Evolutionary conservation across 805 yeast species (phyloP), one percentile per base, ranked within the genome.

Genomic region (Candida chauliodis): DNA sequence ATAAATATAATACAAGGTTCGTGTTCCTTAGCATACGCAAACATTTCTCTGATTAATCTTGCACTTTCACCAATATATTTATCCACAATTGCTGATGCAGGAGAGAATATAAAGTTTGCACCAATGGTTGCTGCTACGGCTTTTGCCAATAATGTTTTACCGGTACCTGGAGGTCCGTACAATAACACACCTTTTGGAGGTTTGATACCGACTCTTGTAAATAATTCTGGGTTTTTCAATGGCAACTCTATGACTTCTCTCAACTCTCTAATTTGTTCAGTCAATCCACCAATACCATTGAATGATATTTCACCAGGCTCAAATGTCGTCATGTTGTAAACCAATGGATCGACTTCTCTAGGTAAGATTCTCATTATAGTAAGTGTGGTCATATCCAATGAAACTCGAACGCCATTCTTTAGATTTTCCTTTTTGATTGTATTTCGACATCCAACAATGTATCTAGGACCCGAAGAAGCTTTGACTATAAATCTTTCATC

Each of bases 91-190:
- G 96, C 98, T 9, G 96, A 85, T 1, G 98, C 97, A 9, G 98
- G 98, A n/a, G 95, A 85, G 55, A 93, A 93, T 46, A 91, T 91
- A 69, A 91, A 91, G 65, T 91, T 91, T 25, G 97, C 97, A 40
- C 98, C 98, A 55, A 93, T 88, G 4, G 98, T 93, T 30, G 98
- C 98, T 4, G 99, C 98, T 31, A 90, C 97, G 0, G 98, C 98
- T 56, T 93, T 90, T 13, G 99, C 99, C 55, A 91, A 74, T 43
- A 91, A 70, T 0, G 99, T 91, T 61, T 91, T 91, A 57, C 99
- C 98, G 0, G 99, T 93, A 54, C 99, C 99, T 17, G 99, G 99
- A 5, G 99, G 99, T 6, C 99, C 99, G 58, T 93, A 93, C 37
- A 93, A 73, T 45, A 93, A 69, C 19, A 91, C 98, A 61, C 98